Conservation (phyloP, 2,329 filamentous ascomycete species). For the Fusarium equiseti region DNA sequence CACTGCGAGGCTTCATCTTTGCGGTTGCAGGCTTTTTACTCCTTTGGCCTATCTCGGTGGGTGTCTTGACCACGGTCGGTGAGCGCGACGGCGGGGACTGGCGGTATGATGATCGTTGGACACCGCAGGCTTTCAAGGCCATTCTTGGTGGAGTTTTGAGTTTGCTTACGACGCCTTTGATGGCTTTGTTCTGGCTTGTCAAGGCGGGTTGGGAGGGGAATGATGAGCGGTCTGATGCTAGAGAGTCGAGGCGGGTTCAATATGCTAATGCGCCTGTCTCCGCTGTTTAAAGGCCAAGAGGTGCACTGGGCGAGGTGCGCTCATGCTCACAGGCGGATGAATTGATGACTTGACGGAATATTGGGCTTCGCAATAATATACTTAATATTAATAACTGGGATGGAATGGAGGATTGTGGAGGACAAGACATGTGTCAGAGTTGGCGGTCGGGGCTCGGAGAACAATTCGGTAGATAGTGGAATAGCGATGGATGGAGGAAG, state of each 20-base stretch:
- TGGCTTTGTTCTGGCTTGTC: conserved; percentile 64
- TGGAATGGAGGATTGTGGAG: background rate
- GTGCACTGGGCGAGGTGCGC: background rate
- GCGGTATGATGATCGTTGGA: conserved; percentile 58
- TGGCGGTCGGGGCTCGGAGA: too few species aligned
- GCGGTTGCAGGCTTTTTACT: conserved; percentile 56
- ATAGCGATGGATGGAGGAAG: background rate
- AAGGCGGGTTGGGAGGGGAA: conserved; percentile 59
- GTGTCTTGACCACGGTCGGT: conserved; percentile 57
- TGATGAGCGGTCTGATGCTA: conserved; percentile 14
- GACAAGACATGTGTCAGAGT: too few species aligned
- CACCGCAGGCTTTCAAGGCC: conserved; percentile 63
- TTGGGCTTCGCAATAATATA: background rate
- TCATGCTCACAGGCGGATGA: background rate
- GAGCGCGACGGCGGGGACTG: conserved; percentile 56
- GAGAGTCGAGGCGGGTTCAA: conserved; percentile 12
- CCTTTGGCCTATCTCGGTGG: conserved; percentile 59
- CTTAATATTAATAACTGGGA: background rate
- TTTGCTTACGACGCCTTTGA: conserved; percentile 60
- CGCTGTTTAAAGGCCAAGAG: background rate
- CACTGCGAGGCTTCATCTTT: conserved; percentile 46
- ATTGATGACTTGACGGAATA: background rate
- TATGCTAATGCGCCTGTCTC: background rate
- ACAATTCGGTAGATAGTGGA: background rate
- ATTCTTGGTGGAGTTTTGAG: conserved; percentile 61